Evolutionary conservation across 2,329 filamentous ascomycete genomes (phyloP), one percentile per base, ranked within the genome.

Genomic region (Diaporthe vaccinii): DNA sequence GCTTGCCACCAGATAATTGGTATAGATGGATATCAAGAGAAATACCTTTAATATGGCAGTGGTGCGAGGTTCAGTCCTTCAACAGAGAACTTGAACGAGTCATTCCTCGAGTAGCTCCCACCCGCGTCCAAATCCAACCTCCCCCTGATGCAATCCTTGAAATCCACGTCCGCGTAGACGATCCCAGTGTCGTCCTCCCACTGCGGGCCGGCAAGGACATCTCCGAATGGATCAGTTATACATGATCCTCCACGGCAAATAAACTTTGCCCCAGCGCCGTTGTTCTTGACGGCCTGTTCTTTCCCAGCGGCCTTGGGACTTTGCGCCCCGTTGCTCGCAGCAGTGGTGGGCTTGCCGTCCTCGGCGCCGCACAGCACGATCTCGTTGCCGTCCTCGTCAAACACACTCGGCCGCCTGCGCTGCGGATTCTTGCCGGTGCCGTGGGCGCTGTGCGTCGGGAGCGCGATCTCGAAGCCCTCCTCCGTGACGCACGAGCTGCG

Each of bases 91-190:
- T 88, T 89, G 83, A 93, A 93, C 4, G 89, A 86, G 82, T 93
- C 91, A 76, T 90, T 92, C 73, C 88, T 89, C 3, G 95, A 96
- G 83, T 98, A 98, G 81, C 93, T 95, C 0, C 96, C 96, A 2
- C 91, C 95, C 51, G 94, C 92, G 85, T 98, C 96, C 62, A 98
- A 83, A 82, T 98, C 95, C 78, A 98, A 82, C 71, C 95, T 87
- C 0, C 95, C 96, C 14, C 94, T 88, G 78, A 95, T 90, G 79
- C 96, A 98, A 78, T 98, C 95, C 65, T 97, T 94, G 80, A 98
- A 93, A 80, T 98, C 95, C 4, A 96, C 92, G 78, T 97, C 94
- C 0, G 91, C 88, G 46, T 90, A 90, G 70, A 95, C 84, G 41
- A 98, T 82, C 0, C 91, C 90, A 5, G 91, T 87, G 73, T 93